Base-by-base conservation (phyloP, 768 basidiomycete genomes). In the Phylloporus arenicola region DNA sequence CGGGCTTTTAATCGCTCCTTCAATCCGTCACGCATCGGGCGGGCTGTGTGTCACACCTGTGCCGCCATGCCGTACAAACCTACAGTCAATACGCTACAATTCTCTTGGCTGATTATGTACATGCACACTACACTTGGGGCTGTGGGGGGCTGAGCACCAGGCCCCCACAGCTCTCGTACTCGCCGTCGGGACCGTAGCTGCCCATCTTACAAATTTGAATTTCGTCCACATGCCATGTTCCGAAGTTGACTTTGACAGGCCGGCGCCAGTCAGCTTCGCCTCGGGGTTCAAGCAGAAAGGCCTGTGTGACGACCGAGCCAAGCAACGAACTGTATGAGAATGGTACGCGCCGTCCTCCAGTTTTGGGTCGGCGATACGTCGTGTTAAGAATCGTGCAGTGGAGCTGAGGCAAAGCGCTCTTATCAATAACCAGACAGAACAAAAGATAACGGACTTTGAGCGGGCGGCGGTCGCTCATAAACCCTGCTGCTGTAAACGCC, bases 181-280 rank as follows among this genome's bases (percentile, higher is more conserved):
- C 83, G 13, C 80, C 82, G 52, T 83, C 74, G 0, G 71, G 71
- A 0, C 80, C 83, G 55, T 74, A 75, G 56, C 84, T 85, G 0
- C 86, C 83, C 86, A 88, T 86, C 39, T 74, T 70, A 69, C 84
- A 88, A 29, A 88, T 70, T 61, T 87, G 80, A 11, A 87, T 65
- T 54, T 81, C 78, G 29, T 73, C 63, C 8, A 85, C 75, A 1
- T 58, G 44, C 71, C 79, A 85, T 1, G 67, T 57, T 0, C 86
- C 85, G 19, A 86, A 70, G 31, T 79, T 56, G 20, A 81, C 72
- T 4, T 51, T 45, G 39, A 69, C 59, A 16, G 63, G 71, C 17
- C n/a, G 59, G 8, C 50, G 55, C 45, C 42, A 39, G 49, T 54
- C 41, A 16, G 40, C 35, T 22, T 38, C 47, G 25, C 56, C 40